A percentile compares a stretch with the other conserved stretches of the same genome.
These are phyloP conservation scores for Microthlaspi erraticum DNA, from an alignment of 345 rosid genomes.

Conservation along the genomic window DNA sequence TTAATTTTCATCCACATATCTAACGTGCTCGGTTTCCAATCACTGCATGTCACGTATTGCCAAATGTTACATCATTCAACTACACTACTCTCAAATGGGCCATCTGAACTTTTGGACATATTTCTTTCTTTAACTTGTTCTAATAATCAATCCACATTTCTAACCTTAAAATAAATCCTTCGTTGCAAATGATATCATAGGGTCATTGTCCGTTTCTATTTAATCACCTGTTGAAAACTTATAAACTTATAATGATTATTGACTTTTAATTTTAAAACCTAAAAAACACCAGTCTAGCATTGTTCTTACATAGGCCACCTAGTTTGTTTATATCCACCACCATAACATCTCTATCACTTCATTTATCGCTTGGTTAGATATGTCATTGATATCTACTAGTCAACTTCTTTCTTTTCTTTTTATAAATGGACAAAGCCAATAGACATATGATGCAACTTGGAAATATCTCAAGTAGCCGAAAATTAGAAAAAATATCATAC, in stretches of 20 bases:
- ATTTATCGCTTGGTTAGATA: conserved; percentile 12
- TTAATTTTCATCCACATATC: conserved; percentile 3
- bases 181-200: no score
- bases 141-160: no score
- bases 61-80: not conserved
- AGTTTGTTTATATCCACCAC: not conserved
- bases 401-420: conserved; percentile 13
- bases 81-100: not conserved
- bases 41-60: not conserved
- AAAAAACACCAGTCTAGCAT: not conserved
- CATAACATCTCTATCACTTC: not conserved
- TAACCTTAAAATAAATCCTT: no score
- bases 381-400: not conserved
- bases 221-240: no score
- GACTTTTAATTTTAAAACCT: not conserved
- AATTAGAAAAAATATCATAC: conserved; percentile 22
- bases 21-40: not conserved
- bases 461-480: conserved; percentile 31
- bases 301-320: not conserved
- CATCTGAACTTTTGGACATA: not conserved
- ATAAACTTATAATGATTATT: no score
- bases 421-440: not conserved
- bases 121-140: not conserved
- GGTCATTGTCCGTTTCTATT: no score
- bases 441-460: not conserved